Percentiles rank a stretch among this genome's conserved stretches.
Conservation (phyloP, 305 asterid genomes). For the Rubia occidens region DNA sequence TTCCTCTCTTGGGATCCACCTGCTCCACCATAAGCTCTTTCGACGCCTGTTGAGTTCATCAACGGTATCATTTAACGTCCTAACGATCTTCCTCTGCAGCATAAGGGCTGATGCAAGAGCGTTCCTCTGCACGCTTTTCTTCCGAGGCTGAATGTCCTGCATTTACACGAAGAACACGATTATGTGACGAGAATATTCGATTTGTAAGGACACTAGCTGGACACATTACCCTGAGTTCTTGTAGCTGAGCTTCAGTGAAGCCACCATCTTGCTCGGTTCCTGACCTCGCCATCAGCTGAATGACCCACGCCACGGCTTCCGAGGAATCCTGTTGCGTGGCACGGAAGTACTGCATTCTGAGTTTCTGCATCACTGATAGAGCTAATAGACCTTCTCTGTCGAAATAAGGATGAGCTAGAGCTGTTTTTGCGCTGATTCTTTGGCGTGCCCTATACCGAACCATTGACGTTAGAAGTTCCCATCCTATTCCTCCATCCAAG, state of each 20-base stretch:
- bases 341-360: conserved; percentile 60
- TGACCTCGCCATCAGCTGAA: conserved; percentile 77
- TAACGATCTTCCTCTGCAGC: conserved; percentile 52
- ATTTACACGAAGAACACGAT: conserved; percentile 8
- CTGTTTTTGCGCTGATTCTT: conserved; percentile 73
- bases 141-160: conserved; percentile 65
- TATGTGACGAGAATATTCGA: neutral
- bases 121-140: conserved; percentile 63
- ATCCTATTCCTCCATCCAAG: conserved; percentile 79
- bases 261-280: conserved; percentile 88
- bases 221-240: conserved; percentile 51
- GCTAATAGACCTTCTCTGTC: conserved; percentile 79
- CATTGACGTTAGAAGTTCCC: conserved; percentile 89
- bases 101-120: conserved; percentile 86
- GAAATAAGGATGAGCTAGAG: conserved; percentile 90
- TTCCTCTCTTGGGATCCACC: conserved; percentile 92
- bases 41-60: conserved; percentile 56
- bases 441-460: conserved; percentile 82
- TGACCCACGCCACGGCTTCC: conserved; percentile 73
- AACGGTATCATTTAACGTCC: conserved; percentile 58
- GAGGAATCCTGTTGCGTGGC: conserved; percentile 83
- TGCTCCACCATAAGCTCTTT: conserved; percentile 89
- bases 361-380: conserved; percentile 74
- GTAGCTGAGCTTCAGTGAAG: conserved; percentile 91
- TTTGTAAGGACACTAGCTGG: neutral